These are phyloP conservation scores for Neoboletus magnificus DNA, from an alignment of 768 basidiomycete species.

Conservation along the genomic window DNA sequence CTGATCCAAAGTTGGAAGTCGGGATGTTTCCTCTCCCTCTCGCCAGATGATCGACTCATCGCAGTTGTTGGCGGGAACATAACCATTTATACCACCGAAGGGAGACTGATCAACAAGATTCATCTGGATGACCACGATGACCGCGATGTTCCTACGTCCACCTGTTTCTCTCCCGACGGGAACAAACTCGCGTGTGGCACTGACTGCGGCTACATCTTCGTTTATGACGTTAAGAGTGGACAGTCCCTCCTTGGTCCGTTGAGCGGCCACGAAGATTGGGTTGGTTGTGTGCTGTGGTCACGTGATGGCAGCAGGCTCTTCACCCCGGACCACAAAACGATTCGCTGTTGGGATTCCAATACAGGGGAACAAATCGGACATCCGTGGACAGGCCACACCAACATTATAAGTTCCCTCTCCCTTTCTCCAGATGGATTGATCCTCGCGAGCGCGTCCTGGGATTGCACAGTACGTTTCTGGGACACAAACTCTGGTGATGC, in stretches of 20 bases:
- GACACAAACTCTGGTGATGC: neutral
- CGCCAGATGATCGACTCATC: too few species aligned
- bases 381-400: constrained; percentile 7
- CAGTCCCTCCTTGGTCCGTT: too few species aligned
- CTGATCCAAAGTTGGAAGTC: neutral
- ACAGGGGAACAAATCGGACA: neutral
- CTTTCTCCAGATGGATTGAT: neutral
- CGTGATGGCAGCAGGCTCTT: too few species aligned
- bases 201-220: accelerated
- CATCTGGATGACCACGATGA: too few species aligned
- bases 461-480: constrained; percentile 9
- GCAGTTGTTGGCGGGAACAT: too few species aligned
- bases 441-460: constrained; percentile 4
- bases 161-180: constrained; percentile 1
- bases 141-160: neutral
- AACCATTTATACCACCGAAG: neutral
- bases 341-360: constrained; percentile 7
- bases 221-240: too few species aligned
- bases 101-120: neutral
- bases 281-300: too few species aligned
- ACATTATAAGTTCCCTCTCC: accelerated
- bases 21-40: too few species aligned
- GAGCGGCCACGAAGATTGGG: too few species aligned
- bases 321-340: neutral
- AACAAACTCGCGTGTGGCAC: neutral